Evolutionary conservation across 2,329 filamentous ascomycete genomes (phyloP).

Genomic region (Dactylella cylindrospora): DNA sequence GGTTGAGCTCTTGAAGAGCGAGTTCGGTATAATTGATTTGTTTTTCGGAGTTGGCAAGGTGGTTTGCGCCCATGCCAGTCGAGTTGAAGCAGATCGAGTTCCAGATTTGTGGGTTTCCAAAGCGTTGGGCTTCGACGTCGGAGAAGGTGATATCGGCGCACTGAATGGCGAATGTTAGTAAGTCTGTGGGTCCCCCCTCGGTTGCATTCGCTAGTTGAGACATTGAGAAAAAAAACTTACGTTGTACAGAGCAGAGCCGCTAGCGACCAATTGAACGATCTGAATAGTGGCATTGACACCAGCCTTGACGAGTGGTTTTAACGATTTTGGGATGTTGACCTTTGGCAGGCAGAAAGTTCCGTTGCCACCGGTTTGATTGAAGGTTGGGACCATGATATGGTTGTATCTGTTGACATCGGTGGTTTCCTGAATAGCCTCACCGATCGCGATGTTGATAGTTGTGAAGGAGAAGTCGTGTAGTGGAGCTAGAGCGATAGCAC

Average conservation of each 20-base stretch:
- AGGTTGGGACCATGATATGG: constrained; percentile 53
- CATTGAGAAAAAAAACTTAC: constrained; percentile 53
- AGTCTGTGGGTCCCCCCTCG: too few species aligned
- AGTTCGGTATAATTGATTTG: constrained; percentile 41
- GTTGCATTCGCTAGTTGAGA: too few species aligned
- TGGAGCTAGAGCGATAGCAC: constrained; percentile 53
- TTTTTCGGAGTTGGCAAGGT: constrained; percentile 30
- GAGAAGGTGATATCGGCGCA: constrained; percentile 48
- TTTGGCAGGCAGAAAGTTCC: constrained; percentile 56
- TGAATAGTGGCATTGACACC: constrained; percentile 55
- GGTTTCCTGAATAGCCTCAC: constrained; percentile 44
- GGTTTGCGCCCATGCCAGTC: constrained; percentile 45
- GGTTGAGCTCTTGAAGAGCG: constrained; percentile 39
- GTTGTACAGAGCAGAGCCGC: constrained; percentile 56
- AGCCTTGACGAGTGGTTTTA: constrained; percentile 49
- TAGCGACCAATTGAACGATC: constrained; percentile 54
- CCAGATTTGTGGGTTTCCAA: constrained; percentile 46
- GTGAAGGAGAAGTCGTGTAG: constrained; percentile 55
- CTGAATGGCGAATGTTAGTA: constrained; percentile 24
- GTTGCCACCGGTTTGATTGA: constrained; percentile 57
- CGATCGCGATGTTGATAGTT: constrained; percentile 56
- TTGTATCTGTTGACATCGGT: constrained; percentile 54
- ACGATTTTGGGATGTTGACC: constrained; percentile 49
- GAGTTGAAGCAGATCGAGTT: constrained; percentile 46
- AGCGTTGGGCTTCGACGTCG: constrained; percentile 46